phyloP scores from a whole-genome alignment of 2,329 filamentous ascomycete genomes.

The Beauveria sp. region DNA sequence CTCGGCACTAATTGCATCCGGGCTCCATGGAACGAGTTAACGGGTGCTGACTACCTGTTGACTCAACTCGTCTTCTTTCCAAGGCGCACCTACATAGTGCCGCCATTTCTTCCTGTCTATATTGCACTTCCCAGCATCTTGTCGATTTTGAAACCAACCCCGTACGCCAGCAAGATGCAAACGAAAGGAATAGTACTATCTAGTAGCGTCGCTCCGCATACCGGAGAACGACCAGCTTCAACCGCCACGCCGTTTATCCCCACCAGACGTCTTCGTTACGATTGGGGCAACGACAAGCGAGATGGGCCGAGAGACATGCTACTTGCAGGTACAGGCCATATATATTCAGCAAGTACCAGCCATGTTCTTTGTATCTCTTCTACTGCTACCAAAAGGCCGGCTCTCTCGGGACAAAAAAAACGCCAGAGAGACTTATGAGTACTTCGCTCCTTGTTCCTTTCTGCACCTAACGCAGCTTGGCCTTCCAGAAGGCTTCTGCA shows the following conservation, averaged over 20 bases:
- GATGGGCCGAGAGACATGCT: background rate
- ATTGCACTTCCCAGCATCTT: background rate
- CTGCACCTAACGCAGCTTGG: background rate
- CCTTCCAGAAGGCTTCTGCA: constrained; percentile 4
- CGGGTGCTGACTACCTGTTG: background rate
- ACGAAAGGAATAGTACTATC: background rate
- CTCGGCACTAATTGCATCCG: background rate
- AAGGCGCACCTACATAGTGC: too few species aligned
- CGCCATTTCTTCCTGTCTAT: background rate
- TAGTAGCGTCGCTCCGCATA: background rate
- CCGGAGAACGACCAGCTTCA: background rate
- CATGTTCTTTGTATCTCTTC: background rate
- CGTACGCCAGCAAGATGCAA: background rate
- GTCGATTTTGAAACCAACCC: too few species aligned
- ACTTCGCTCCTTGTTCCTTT: background rate
- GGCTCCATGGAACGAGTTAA: background rate
- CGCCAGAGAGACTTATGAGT: background rate
- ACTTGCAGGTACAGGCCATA: background rate
- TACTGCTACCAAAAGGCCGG: background rate
- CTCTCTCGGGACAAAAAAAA: too few species aligned
- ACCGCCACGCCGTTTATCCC: background rate
- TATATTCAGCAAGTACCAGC: background rate
- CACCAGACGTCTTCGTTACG: background rate
- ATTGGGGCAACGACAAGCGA: constrained; percentile 10
- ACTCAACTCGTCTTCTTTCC: background rate